Base-by-base conservation (phyloP, 129 eudicot genomes). In the Centaurea solstitialis region DNA sequence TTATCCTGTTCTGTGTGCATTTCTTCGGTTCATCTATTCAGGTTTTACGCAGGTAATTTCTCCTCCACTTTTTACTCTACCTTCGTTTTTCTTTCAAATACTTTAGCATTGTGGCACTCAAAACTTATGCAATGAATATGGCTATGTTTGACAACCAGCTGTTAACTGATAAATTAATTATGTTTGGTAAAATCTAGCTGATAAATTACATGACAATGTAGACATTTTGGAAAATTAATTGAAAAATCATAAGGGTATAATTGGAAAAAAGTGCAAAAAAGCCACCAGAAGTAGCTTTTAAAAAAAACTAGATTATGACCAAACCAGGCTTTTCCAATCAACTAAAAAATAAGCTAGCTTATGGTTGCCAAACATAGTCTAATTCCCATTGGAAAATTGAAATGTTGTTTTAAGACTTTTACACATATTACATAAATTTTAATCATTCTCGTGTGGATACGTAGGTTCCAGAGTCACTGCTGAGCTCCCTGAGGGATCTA, bases 21-120 rank as follows among this genome's bases (percentile, higher is more conserved):
- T 93, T 79, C 94, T 95, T 72, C 92, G 87, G 35, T 93, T 91
- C 68, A 91, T 95, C 79, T 95, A 95, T 70, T 85, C 92, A 3
- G 97, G 99, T 47, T 83, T 82, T 76, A 93, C 97, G 0, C 85
- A 86, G 99, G 99, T 95, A 79, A 73, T 77, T 82, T 68, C 21
- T 59, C 17, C 23, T 74, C 59, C 22, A 67, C 1, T 23, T 74
- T 21, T 79, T n/a, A 22, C 15, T 37, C 1, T 22, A 41, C 62
- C 18, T 62, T 40, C 2, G 3, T 59, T 10, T 72, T 41, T 35
- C 43, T 65, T 40, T 70, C 7, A 18, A 6, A 21, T 74, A 22
- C 17, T 70, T 68, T 11, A 15, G 17, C 15, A 11, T 13, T 24
- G 5, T 45, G 15, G 69, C 23, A 4, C 61, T 75, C 23, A 6